Evolutionary conservation across 768 basidiomycete genomes (phyloP), one percentile per base, ranked within the genome.

Genomic region (Podaxis mareebaensis): DNA sequence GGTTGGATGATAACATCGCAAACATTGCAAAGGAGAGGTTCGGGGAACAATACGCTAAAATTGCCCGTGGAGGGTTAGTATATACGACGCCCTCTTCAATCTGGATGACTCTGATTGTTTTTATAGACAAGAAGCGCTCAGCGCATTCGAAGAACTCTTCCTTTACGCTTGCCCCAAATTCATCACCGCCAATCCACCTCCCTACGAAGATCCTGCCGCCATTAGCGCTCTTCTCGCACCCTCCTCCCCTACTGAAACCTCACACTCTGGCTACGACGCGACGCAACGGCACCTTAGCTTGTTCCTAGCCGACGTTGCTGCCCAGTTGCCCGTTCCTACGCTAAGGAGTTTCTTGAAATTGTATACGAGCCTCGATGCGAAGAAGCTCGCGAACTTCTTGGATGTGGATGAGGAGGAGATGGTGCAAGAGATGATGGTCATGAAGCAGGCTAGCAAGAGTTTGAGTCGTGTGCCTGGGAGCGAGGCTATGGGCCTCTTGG

Each of bases 131-230:
- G 91, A 95, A 60, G 87, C 90, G 17, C 77, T 93, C 57, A 78
- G 87, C 24, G 90, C 91, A 2, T 96, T 91, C 76, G 90, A 94
- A 74, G 95, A 98, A 74, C 89, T 99, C 59, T 99, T 95, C 84
- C 77, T 92, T 7, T 93, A 92, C 64, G 93, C 96, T 22, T 96
- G 95, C 74, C 97, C 97, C 3, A 96, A 97, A 74, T 98, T 98
- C 80, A 96, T 99, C 75, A 86, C 86, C 17, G 95, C 96, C 66
- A 96, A 95, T 73, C 87, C 95, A 13, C 96, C 96, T 2, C 95
- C 95, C 4, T 97, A 96, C 77, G 91, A 96, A 40, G 92, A 96
- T 70, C 75, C 86, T 0, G 77, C 79, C 4, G 81, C 84, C 0
- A 83, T 96, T 57, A 78, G 82, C 20, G 71, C 76, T 10, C 79